Base-by-base conservation (phyloP, 768 basidiomycete species). In the Lactarius indigo region DNA sequence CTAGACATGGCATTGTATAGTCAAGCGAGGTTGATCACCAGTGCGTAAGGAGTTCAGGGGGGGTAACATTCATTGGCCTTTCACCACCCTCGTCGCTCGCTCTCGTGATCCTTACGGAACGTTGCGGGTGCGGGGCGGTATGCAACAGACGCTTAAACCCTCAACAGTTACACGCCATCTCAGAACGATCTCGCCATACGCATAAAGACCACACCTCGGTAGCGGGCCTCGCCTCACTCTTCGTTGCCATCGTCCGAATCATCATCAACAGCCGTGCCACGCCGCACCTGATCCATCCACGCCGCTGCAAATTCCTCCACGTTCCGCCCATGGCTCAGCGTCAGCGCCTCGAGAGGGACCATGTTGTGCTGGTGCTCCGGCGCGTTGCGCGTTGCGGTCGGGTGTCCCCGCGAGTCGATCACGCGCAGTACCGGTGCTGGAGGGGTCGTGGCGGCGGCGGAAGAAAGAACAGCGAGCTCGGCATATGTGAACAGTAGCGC, bases 301-400 rank as follows among this genome's bases (percentile, higher is more conserved):
- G 79, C 74, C 20, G 85, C 81, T 3, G 88, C 85, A 75, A 97
- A 97, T 60, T 90, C 89, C 30, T 83, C 80, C 28, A 94, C 83
- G 68, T 83, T 83, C 58, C 82, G 80, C 4, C 95, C 96, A 59
- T 82, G 83, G 71, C 93, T 89, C 72, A 97, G 75, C 59, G 81
- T 83, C n/a, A 96, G 77, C 4, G 91, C 92, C 72, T 98, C 96
- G 57, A 94, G 83, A 10, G 96, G 96, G 37, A 96, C 81, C 89
- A 94, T 96, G 72, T 94, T 96, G 75, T 92, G 91, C 70, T 90
- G 89, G 73, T 91, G 79, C 1, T 83, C 78, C 2, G 96, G 96
- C 1, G 87, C 85, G 68, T 87, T 91, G 41, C 82, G 79, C 18
- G 78, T 79, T 0, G 87, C 88, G 1, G 82, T 82, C 0, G 91